These are phyloP conservation scores for Saccharomycopsis capsularis DNA, from an alignment of 805 yeast species.

Conservation along the genomic window DNA sequence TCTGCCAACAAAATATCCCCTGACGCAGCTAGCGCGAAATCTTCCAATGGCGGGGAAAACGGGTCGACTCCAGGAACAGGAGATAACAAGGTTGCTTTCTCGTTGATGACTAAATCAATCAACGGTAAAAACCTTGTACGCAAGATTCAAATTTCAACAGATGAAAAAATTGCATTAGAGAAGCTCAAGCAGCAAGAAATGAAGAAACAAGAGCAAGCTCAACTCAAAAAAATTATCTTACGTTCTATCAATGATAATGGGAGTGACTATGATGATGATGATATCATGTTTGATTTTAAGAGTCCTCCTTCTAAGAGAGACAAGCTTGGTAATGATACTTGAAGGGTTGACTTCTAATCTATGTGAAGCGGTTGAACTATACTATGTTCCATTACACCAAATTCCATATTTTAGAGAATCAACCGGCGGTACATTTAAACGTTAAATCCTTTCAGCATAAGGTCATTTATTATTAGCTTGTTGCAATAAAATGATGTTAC, in stretches of 20 bases:
- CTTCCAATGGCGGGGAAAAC: too few relatives aligned
- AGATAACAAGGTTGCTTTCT: constrained; percentile 4
- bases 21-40: background rate
- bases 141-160: constrained; percentile 44
- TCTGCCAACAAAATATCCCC: background rate
- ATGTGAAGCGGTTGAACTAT: too few relatives aligned
- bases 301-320: too few relatives aligned
- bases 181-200: constrained; percentile 45
- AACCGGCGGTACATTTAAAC: too few relatives aligned
- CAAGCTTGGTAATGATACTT: too few relatives aligned
- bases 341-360: too few relatives aligned
- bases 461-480: too few relatives aligned
- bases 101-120: constrained; percentile 3
- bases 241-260: constrained; percentile 23
- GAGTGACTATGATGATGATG: constrained; percentile 1
- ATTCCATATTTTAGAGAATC: too few relatives aligned
- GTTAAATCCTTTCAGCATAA: too few relatives aligned
- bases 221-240: constrained; percentile 49
- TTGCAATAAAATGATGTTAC: too few relatives aligned
- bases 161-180: constrained; percentile 47
- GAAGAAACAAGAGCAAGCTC: constrained; percentile 46
- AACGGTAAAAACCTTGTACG: constrained; percentile 35
- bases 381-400: too few relatives aligned
- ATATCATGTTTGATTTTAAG: too few relatives aligned
- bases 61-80: constrained; percentile 24